Evolutionary conservation across 2,329 filamentous ascomycete species (phyloP).

Genomic region (Curvularia sp.): DNA sequence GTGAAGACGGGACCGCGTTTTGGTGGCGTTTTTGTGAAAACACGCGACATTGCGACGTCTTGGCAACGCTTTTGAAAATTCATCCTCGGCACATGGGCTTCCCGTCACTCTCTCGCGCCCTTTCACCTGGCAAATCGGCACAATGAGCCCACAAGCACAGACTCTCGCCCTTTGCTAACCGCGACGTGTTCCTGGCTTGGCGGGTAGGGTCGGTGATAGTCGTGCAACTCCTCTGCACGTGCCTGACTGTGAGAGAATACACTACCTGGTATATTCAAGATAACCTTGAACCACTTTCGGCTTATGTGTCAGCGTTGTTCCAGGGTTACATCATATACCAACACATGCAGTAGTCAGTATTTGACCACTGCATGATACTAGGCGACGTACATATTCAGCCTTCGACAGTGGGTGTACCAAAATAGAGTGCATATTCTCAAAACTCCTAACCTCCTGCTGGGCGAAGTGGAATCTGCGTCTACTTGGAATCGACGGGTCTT

Average conservation of each 20-base stretch:
- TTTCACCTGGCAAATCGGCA: not conserved
- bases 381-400: not conserved
- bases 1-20: conserved; percentile 7
- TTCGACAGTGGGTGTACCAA: not conserved
- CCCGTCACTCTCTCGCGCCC: not conserved
- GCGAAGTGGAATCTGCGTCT: too few species aligned
- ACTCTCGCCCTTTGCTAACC: not conserved
- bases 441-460: not conserved
- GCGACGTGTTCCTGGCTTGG: not conserved
- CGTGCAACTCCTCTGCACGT: not conserved
- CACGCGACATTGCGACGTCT: conserved; percentile 18
- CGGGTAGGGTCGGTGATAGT: not conserved
- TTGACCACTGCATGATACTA: not conserved
- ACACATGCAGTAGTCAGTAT: not conserved
- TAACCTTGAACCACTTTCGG: not conserved
- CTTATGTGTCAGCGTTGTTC: not conserved
- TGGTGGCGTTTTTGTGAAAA: conserved; percentile 15
- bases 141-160: not conserved
- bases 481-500: not conserved
- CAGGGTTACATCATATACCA: not conserved
- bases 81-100: conserved; percentile 4
- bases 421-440: not conserved
- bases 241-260: not conserved
- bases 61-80: conserved; percentile 13
- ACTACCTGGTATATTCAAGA: not conserved